A percentile compares a stretch with the other conserved stretches of the same genome.
Conservation (phyloP, 768 basidiomycete species). For the Suillus luteus region DNA sequence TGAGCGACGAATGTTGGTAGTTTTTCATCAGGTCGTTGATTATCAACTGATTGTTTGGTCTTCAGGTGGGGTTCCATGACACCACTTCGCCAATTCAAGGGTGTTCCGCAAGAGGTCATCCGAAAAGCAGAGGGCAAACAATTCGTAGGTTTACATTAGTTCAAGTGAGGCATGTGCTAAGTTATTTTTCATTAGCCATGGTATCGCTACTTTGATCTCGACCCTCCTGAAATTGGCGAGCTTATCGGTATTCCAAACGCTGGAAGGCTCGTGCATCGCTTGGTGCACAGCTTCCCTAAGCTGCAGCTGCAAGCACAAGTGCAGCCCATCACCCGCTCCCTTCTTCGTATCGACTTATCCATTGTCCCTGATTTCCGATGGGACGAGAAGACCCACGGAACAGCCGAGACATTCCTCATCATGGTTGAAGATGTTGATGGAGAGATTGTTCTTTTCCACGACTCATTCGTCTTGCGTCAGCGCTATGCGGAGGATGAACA, state of each 20-base stretch:
- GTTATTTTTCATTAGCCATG: constrained; percentile 59
- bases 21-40: not conserved
- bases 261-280: constrained; percentile 85
- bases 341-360: constrained; percentile 89
- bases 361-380: constrained; percentile 98
- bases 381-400: constrained; percentile 93
- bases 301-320: constrained; percentile 95
- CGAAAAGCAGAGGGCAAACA: constrained; percentile 96
- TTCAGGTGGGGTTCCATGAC: constrained; percentile 97
- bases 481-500: constrained; percentile 94
- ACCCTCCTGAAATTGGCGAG: constrained; percentile 91
- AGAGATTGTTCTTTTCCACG: constrained; percentile 94
- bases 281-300: constrained; percentile 97
- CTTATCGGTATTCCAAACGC: constrained; percentile 93
- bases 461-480: constrained; percentile 88
- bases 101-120: constrained; percentile 81
- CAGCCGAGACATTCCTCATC: constrained; percentile 89
- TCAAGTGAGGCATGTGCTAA: not conserved
- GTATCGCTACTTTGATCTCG: constrained; percentile 96
- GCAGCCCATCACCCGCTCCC: constrained; percentile 92
- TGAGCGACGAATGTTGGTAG: constrained; percentile 73
- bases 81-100: constrained; percentile 93
- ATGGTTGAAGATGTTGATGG: constrained; percentile 97
- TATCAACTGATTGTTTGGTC: constrained; percentile 9
- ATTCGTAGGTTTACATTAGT: constrained; percentile 61